Percentiles rank a stretch among this genome's conserved stretches.
These are phyloP conservation scores for Cicer chorassanicum DNA, from an alignment of 306 rosid species.

Conservation along the genomic window DNA sequence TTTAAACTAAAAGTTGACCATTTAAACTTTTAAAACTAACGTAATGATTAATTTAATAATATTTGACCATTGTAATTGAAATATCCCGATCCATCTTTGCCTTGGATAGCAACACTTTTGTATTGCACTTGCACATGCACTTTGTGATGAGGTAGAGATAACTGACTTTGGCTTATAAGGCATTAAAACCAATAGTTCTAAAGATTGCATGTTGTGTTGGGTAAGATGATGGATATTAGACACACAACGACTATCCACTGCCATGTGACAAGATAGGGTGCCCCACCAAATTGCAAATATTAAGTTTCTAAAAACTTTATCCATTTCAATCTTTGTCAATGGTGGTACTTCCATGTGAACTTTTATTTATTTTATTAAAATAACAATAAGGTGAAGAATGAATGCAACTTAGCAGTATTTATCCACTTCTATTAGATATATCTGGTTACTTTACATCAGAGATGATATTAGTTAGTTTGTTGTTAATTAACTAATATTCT, in stretches of 20 bases:
- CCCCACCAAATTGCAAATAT: constrained; percentile 47
- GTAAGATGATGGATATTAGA: constrained; percentile 32
- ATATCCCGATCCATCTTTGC: background rate
- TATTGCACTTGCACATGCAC: constrained; percentile 45
- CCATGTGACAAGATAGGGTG: constrained; percentile 35
- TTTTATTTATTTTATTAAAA: background rate
- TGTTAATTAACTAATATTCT: too few species aligned
- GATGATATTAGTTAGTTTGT: too few species aligned
- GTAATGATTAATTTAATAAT: too few species aligned
- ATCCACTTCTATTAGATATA: background rate
- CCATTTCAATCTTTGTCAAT: constrained; percentile 51
- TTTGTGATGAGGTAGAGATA: constrained; percentile 39
- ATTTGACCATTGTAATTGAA: background rate
- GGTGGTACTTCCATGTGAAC: constrained; percentile 50
- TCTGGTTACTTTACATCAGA: too few species aligned
- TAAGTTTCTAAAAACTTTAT: constrained; percentile 26
- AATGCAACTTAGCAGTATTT: background rate
- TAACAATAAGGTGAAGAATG: background rate
- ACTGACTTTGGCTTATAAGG: constrained; percentile 32
- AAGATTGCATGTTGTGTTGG: constrained; percentile 46
- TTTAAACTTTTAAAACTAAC: too few species aligned
- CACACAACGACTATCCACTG: constrained; percentile 45
- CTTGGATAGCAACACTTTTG: constrained; percentile 4
- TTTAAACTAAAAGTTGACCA: too few species aligned
- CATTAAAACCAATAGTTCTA: constrained; percentile 2